Percentiles rank a stretch among this genome's conserved stretches.
Conservation (phyloP, 805 yeast genomes). For the Saccharomycopsis babjevae region DNA sequence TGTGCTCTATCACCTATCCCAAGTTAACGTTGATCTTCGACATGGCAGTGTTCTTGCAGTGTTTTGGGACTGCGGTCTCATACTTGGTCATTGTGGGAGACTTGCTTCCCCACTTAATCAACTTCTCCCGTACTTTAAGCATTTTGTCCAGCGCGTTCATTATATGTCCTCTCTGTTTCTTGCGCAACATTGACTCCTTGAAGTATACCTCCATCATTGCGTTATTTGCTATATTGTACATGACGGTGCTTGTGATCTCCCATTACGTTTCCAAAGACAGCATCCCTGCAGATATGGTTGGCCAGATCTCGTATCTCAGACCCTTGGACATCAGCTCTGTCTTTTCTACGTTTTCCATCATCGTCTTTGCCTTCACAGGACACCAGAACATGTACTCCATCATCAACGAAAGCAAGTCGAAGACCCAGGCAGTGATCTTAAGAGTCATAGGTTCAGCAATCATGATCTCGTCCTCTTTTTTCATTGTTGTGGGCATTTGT, state of each 20-base stretch:
- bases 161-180: slow-evolving; percentile 52
- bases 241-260: slow-evolving; percentile 43
- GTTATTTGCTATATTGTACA: slow-evolving; percentile 52
- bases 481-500: slow-evolving; percentile 50
- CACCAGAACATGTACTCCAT: slow-evolving; percentile 75
- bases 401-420: slow-evolving; percentile 54
- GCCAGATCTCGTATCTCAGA: slow-evolving; percentile 32
- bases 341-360: slow-evolving; percentile 58
- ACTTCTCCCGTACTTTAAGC: slow-evolving; percentile 29
- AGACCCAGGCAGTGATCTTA: slow-evolving; percentile 38
- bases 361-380: slow-evolving; percentile 74
- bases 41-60: slow-evolving; percentile 62
- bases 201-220: slow-evolving; percentile 66
- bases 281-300: slow-evolving; percentile 34
- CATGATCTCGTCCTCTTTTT: slow-evolving; percentile 43
- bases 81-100: slow-evolving; percentile 72
- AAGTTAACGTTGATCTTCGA: slow-evolving; percentile 61
- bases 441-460: slow-evolving; percentile 40
- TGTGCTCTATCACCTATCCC: slow-evolving; percentile 66
- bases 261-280: slow-evolving; percentile 36
- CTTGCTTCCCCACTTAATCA: slow-evolving; percentile 54
- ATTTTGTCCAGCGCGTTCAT: slow-evolving; percentile 42
- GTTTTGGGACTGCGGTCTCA: slow-evolving; percentile 68
- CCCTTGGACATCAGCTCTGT: slow-evolving; percentile 36
- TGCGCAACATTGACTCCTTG: slow-evolving; percentile 56